phyloP scores from a whole-genome alignment of 768 basidiomycete species.

The Tulasnella sp. region DNA sequence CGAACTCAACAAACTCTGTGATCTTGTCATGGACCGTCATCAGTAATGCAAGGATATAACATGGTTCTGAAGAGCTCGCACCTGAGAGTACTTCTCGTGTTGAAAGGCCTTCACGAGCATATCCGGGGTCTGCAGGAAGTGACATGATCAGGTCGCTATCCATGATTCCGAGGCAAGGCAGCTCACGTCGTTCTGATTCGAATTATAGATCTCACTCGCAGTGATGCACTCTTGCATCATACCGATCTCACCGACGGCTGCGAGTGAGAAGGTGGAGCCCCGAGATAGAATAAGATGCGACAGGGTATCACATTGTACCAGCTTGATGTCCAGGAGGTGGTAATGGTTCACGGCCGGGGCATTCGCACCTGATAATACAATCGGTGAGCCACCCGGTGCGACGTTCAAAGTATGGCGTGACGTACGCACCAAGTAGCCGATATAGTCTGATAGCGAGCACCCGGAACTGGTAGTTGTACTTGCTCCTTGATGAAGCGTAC shows the following conservation, averaged over 20 bases:
- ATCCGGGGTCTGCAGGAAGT: slow-evolving; percentile 51
- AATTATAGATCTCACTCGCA: slow-evolving; percentile 68
- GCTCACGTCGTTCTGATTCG: slow-evolving; percentile 64
- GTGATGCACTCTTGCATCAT: slow-evolving; percentile 66
- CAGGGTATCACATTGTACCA: slow-evolving; percentile 81
- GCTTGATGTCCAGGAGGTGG: slow-evolving; percentile 62
- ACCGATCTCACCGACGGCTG: slow-evolving; percentile 64
- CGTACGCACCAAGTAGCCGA: slow-evolving; percentile 54
- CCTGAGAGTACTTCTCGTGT: slow-evolving; percentile 75
- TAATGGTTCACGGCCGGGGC: slow-evolving; percentile 69
- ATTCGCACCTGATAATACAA: slow-evolving; percentile 46
- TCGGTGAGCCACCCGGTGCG: background rate
- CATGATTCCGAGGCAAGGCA: background rate
- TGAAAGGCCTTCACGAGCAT: slow-evolving; percentile 70
- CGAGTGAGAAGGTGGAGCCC: slow-evolving; percentile 66
- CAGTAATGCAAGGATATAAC: background rate
- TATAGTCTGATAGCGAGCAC: slow-evolving; percentile 72
- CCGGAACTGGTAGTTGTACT: slow-evolving; percentile 67
- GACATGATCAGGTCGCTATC: slow-evolving; percentile 5
- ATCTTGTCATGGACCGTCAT: slow-evolving; percentile 37
- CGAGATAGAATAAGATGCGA: slow-evolving; percentile 74
- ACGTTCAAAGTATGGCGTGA: slow-evolving; percentile 17
- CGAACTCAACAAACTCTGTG: slow-evolving; percentile 72
- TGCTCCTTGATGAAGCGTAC: slow-evolving; percentile 58
- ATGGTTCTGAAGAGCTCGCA: slow-evolving; percentile 21